Conservation (phyloP, 148 eudicot genomes). For the Camellia granthamiana region DNA sequence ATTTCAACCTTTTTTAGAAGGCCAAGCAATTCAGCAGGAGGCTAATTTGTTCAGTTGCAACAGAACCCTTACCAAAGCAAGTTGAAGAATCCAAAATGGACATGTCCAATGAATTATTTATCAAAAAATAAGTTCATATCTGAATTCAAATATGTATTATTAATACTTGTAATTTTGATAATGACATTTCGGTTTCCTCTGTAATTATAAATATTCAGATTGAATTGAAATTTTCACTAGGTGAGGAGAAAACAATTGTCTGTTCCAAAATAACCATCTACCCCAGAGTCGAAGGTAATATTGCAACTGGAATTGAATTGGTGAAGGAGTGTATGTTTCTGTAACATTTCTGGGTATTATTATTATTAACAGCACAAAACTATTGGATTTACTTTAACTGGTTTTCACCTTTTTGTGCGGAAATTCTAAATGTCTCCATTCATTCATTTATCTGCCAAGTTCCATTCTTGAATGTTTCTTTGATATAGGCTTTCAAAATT, state of each 20-base stretch:
- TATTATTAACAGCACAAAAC: neutral
- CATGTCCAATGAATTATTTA: conserved; percentile 54
- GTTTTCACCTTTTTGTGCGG: neutral
- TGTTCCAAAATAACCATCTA: conserved; percentile 64
- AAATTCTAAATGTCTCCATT: neutral
- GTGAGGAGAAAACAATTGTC: conserved; percentile 84
- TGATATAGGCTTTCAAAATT: neutral
- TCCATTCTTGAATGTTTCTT: neutral
- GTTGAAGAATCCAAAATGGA: conserved; percentile 74
- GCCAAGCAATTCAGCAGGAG: conserved; percentile 26
- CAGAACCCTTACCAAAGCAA: conserved; percentile 57
- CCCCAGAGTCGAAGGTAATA: conserved; percentile 73
- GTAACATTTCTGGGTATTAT: neutral
- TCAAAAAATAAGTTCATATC: neutral
- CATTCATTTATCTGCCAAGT: conserved; percentile 4
- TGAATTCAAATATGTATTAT: neutral
- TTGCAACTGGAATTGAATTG: too few relatives aligned
- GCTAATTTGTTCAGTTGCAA: conserved; percentile 79
- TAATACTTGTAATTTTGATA: neutral
- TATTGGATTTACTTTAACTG: neutral
- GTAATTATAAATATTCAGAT: conserved; percentile 40
- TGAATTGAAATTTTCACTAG: conserved; percentile 76
- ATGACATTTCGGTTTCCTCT: conserved; percentile 1
- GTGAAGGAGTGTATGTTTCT: too few relatives aligned
- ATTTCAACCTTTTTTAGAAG: neutral